Percentiles rank a stretch among this genome's conserved stretches.
Evolutionary conservation across 1,284 basidiomycete genomes (phyloP).

Genomic region (Agroathelia rolfsii): DNA sequence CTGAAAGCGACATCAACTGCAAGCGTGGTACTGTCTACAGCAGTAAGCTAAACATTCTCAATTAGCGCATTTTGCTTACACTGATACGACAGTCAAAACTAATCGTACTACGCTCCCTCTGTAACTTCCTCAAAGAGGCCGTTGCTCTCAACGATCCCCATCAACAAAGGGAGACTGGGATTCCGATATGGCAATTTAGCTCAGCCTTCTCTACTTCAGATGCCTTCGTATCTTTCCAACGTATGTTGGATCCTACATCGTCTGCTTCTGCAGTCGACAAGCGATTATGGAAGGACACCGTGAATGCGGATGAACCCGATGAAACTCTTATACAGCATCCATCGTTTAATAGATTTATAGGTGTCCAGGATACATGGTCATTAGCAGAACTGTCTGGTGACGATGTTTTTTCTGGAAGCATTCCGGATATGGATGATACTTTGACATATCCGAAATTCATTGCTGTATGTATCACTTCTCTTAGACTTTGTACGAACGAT

Average conservation of each 20-base stretch:
- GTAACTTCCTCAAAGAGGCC: slow-evolving; percentile 43
- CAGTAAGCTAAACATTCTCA: slow-evolving; percentile 30
- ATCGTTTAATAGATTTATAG: no score
- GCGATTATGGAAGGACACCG: no score
- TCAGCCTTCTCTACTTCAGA: slow-evolving; percentile 37
- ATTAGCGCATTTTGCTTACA: slow-evolving; percentile 6
- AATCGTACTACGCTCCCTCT: slow-evolving; percentile 49
- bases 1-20: slow-evolving; percentile 49
- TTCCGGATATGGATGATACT: slow-evolving; percentile 2
- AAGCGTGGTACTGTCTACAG: slow-evolving; percentile 52
- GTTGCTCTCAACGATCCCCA: slow-evolving; percentile 15
- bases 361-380: slow-evolving; percentile 20
- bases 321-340: slow-evolving; percentile 26
- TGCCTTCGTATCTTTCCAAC: slow-evolving; percentile 39
- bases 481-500: slow-evolving; percentile 5
- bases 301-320: no score
- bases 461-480: slow-evolving; percentile 5
- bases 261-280: not conserved
- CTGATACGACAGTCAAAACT: slow-evolving; percentile 42
- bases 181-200: slow-evolving; percentile 42
- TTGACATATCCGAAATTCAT: slow-evolving; percentile 2
- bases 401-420: not conserved
- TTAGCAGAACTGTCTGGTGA: slow-evolving; percentile 29
- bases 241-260: slow-evolving; percentile 20
- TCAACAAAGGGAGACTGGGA: slow-evolving; percentile 11